These are phyloP conservation scores for Naegleria gruberi DNA, from an alignment of 208 protist genomes.

Conservation along the genomic window DNA sequence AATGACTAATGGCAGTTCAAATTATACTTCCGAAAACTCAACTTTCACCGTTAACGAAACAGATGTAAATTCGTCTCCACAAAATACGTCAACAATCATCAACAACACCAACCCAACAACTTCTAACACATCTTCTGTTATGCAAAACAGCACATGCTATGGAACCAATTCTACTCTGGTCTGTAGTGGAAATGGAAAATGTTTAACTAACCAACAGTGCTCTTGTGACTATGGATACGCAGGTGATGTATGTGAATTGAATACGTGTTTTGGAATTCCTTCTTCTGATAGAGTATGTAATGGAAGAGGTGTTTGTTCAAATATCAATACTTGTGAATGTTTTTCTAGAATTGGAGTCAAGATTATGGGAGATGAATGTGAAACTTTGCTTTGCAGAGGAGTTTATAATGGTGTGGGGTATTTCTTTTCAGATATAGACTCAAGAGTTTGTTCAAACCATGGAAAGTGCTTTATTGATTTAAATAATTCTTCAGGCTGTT, in stretches of 20 bases:
- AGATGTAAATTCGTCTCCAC: no score
- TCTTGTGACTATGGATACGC: not conserved
- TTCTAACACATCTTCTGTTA: no score
- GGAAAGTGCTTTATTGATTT: no score
- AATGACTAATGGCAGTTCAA: no score
- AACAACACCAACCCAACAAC: no score
- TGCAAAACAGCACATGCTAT: no score
- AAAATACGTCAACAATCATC: no score
- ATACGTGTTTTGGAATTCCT: not conserved
- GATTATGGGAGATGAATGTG: no score
- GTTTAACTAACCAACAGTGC: not conserved
- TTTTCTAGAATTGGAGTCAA: not conserved
- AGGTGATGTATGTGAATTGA: not conserved
- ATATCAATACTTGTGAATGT: not conserved
- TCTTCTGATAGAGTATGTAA: not conserved
- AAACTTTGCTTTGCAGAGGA: no score
- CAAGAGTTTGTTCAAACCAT: not conserved
- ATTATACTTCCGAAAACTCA: no score
- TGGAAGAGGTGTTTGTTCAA: not conserved
- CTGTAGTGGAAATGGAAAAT: not conserved
- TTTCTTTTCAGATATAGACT: not conserved
- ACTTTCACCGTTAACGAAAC: no score
- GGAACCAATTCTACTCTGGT: not conserved
- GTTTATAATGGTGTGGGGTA: not conserved
- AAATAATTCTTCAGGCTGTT: not conserved